phyloP scores from a whole-genome alignment of 305 asterid genomes.

The Rubia occidens region DNA sequence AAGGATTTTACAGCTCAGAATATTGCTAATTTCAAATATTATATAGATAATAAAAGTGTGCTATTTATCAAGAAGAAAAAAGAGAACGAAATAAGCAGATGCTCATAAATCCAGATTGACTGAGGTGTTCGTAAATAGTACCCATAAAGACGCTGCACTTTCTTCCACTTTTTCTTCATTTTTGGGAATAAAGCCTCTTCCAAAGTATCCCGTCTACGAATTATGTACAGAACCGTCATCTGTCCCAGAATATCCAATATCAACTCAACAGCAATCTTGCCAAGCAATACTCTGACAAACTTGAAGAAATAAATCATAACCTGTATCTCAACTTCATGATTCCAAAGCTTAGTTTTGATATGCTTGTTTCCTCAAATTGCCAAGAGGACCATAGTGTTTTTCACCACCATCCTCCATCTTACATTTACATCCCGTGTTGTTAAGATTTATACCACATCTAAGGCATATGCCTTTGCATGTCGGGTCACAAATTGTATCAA shows the following conservation, averaged over 20 bases:
- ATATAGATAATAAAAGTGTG: too few species aligned
- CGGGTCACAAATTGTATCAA: constrained; percentile 53
- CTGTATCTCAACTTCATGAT: background rate
- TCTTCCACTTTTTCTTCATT: too few species aligned
- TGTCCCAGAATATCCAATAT: background rate
- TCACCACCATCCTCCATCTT: constrained; percentile 25
- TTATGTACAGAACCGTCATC: too few species aligned
- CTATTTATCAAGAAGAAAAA: too few species aligned
- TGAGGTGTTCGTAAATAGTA: background rate
- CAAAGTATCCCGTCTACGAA: too few species aligned
- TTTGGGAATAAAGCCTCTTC: too few species aligned
- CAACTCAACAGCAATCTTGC: background rate
- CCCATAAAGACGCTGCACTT: background rate
- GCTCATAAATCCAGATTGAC: background rate
- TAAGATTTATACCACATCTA: constrained; percentile 67
- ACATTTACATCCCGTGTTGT: constrained; percentile 43
- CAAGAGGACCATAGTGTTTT: constrained; percentile 56
- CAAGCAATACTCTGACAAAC: background rate
- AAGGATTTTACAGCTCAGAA: too few species aligned
- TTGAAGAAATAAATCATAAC: background rate
- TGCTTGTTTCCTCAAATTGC: constrained; percentile 56
- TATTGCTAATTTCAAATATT: too few species aligned
- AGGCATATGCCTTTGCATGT: constrained; percentile 72
- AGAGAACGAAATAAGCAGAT: background rate
- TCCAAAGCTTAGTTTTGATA: constrained; percentile 36